Conservation (phyloP, 768 basidiomycete genomes). For the Ephemerocybe angulata region DNA sequence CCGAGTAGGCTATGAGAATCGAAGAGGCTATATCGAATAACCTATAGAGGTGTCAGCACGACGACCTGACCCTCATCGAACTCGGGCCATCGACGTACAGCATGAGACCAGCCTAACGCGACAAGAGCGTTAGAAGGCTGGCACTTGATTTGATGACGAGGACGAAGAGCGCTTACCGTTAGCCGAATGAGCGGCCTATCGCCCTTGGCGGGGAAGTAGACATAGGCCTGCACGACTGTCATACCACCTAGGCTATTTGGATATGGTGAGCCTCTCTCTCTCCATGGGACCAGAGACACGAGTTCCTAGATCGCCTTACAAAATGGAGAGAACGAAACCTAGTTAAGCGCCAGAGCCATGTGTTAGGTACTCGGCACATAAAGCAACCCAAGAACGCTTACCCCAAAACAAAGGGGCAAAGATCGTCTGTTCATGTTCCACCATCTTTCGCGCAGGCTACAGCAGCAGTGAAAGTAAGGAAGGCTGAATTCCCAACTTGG, state of each 20-base stretch:
- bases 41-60: constrained; percentile 11
- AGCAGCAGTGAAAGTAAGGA: not conserved
- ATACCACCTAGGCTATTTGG: constrained; percentile 34
- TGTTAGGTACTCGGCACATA: not conserved
- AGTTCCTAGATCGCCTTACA: constrained; percentile 15
- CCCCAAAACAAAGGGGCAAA: constrained; percentile 34
- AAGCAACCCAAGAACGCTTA: constrained; percentile 2
- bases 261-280: not conserved
- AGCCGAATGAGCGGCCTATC: constrained; percentile 27
- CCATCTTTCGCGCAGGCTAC: not conserved
- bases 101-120: constrained; percentile 23
- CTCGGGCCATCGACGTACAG: constrained; percentile 18
- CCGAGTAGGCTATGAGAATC: constrained; percentile 37
- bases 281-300: not conserved
- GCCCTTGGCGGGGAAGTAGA: constrained; percentile 31
- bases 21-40: constrained; percentile 38
- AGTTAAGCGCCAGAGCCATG: not conserved
- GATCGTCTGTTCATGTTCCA: constrained; percentile 8
- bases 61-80: not conserved
- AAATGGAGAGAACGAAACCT: constrained; percentile 28
- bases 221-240: constrained; percentile 38
- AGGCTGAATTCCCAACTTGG: no score
- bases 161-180: constrained; percentile 21
- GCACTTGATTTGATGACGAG: not conserved
- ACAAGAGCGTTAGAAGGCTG: not conserved